Evolutionary conservation across 2,329 filamentous ascomycete species (phyloP).

Genomic region (Hypomyces perniciosus): DNA sequence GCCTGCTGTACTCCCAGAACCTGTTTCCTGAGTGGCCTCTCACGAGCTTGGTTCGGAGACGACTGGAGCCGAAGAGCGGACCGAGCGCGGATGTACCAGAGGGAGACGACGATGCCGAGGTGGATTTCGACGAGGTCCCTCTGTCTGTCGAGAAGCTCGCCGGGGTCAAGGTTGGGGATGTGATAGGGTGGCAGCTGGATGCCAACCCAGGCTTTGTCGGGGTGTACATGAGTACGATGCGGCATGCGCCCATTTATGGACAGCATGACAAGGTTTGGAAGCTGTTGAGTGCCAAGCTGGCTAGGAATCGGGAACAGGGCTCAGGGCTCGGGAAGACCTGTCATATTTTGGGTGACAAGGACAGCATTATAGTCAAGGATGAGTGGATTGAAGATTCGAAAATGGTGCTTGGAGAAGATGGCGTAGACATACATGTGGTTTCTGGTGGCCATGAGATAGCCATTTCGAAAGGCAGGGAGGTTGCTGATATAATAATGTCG

Average conservation of each 20-base stretch:
- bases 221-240: constrained; percentile 66
- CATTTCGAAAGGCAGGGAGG: constrained; percentile 52
- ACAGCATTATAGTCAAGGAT: constrained; percentile 60
- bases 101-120: constrained; percentile 33
- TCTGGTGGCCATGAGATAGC: constrained; percentile 66
- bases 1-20: constrained; percentile 55
- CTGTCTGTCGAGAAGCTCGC: constrained; percentile 47
- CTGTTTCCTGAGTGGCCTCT: constrained; percentile 55
- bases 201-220: constrained; percentile 61
- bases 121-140: constrained; percentile 41
- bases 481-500: constrained; percentile 39
- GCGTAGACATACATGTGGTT: constrained; percentile 49
- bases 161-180: constrained; percentile 45
- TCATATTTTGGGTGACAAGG: constrained; percentile 59
- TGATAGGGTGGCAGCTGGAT: constrained; percentile 64
- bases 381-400: constrained; percentile 59
- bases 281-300: constrained; percentile 45
- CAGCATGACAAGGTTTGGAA: constrained; percentile 54
- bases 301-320: constrained; percentile 21
- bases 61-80: constrained; percentile 39
- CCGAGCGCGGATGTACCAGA: constrained; percentile 32
- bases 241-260: constrained; percentile 62
- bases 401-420: constrained; percentile 50
- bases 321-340: constrained; percentile 45
- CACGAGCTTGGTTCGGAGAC: constrained; percentile 44